A percentile compares a stretch with the other conserved stretches of the same genome.
phyloP scores from a whole-genome alignment of 2,329 filamentous ascomycete genomes.

The Colletotrichum sp. region DNA sequence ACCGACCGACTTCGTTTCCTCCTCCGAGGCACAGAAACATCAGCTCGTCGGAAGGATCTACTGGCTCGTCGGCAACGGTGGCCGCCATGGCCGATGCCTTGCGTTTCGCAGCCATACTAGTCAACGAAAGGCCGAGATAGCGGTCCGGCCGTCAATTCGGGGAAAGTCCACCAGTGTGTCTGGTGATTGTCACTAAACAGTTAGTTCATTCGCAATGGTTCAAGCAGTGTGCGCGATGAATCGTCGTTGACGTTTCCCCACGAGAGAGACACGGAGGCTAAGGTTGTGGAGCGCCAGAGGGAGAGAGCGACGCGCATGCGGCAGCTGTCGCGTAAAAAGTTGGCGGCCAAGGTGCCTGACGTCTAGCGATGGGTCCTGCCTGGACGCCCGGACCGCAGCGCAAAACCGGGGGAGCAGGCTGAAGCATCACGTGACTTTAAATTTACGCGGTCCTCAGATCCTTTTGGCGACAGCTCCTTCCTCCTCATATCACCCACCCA shows the following conservation, averaged over 20 bases:
- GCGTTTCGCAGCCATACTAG: constrained; percentile 86
- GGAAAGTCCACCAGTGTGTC: not conserved
- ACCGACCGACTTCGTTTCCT: constrained; percentile 95
- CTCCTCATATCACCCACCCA: constrained; percentile 10
- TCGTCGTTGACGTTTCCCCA: not conserved
- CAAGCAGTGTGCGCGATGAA: not conserved
- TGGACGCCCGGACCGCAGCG: not conserved
- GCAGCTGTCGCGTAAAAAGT: constrained; percentile 7
- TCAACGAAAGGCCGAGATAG: constrained; percentile 2
- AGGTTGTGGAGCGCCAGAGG: not conserved
- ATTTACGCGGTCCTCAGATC: constrained; percentile 23
- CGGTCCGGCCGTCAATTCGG: not conserved
- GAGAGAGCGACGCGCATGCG: constrained; percentile 9
- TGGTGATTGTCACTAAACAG: not conserved
- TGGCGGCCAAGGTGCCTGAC: not conserved
- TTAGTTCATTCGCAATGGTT: constrained; percentile 2
- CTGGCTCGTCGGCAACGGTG: constrained; percentile 73
- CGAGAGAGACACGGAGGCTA: not conserved
- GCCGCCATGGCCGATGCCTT: constrained; percentile 78
- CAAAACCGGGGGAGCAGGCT: not conserved
- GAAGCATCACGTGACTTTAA: constrained; percentile 46
- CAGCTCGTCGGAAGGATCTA: constrained; percentile 92
- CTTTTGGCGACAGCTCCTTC: constrained; percentile 10
- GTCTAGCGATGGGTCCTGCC: not conserved
- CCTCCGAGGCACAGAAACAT: constrained; percentile 93